Percentiles rank a stretch among this genome's conserved stretches.
These are phyloP conservation scores for Coemansia sp. DNA, from an alignment of 192 early-diverging fungal species.

Conservation along the genomic window DNA sequence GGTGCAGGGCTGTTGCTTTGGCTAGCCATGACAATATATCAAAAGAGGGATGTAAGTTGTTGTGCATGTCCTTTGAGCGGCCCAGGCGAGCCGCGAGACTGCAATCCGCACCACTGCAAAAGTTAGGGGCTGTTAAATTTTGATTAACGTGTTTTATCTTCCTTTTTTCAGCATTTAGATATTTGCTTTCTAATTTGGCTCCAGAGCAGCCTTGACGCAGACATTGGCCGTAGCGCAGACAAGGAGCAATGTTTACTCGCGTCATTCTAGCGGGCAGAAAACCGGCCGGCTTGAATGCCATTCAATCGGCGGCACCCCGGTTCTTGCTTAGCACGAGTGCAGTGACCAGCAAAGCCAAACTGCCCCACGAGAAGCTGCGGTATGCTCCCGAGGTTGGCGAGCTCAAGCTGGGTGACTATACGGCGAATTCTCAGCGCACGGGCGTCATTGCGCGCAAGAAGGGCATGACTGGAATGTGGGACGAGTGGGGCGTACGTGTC, in stretches of 20 bases:
- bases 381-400: constrained; percentile 28
- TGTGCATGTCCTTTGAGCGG: too few relatives aligned
- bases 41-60: too few relatives aligned
- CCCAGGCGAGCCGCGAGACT: too few relatives aligned
- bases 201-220: too few relatives aligned
- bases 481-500: constrained; percentile 86
- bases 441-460: constrained; percentile 87
- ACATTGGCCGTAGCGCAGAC: background rate
- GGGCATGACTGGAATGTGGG: constrained; percentile 95
- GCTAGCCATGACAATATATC: background rate
- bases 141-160: background rate
- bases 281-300: background rate
- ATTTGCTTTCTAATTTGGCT: background rate
- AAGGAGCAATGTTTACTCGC: constrained; percentile 18
- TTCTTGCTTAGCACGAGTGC: constrained; percentile 25
- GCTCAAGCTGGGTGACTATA: constrained; percentile 37
- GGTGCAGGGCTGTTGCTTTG: background rate
- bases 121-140: constrained; percentile 8
- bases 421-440: constrained; percentile 58
- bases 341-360: constrained; percentile 18
- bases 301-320: background rate
- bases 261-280: background rate
- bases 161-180: background rate
- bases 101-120: background rate
- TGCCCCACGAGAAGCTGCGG: constrained; percentile 42